Evolutionary conservation across 2,329 filamentous ascomycete species (phyloP), one percentile per base, ranked within the genome.

Genomic region (Fusarium bactridioides): DNA sequence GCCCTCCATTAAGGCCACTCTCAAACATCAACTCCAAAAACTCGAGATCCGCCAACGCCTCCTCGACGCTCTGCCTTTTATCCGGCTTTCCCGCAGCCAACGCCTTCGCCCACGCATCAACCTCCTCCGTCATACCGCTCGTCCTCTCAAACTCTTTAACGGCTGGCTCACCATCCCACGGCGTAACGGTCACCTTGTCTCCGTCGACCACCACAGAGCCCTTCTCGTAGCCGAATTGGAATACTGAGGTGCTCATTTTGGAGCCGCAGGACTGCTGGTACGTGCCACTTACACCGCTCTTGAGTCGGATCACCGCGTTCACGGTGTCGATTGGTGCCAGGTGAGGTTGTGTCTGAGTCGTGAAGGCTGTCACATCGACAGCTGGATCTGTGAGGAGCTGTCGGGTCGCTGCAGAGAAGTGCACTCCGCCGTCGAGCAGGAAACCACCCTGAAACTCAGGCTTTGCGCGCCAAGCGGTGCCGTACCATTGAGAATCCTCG

Each of bases 391-490:
- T 54, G 33, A 94, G 82, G 45, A 95, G 78, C 37, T 88, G 79
- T 21, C 92, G 84, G 55, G 91, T 85, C 1, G 82, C 90, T 12
- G 92, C 92, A 11, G 90, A 84, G 67, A 89, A 91, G 80, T 95
- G 93, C 31, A 95, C 91, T 47, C 93, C 93, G 19, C 89, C 92
- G 77, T 95, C 93, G 5, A 95, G 87, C 61, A 94, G 79, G 78
- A 94, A 94, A 0, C 93, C 93, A 61, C 93, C 93, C 80, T 94
- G 92, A 78, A 93, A 88, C 58, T 87, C 84, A 3, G 93, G 92
- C 61, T 83, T 86, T 79, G 91, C 91, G 61, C 93, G 89, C 93
- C 92, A 89, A 31, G 82, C 72, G 7, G 87, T 89, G 53, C 85
- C 82, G 72, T 84, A 86, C 77, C 85, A 89, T 78, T 85, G 84